A percentile compares a stretch with the other conserved stretches of the same genome.
These are phyloP conservation scores for Pascua guehoae DNA, from an alignment of 1,284 basidiomycete genomes.

Conservation along the genomic window DNA sequence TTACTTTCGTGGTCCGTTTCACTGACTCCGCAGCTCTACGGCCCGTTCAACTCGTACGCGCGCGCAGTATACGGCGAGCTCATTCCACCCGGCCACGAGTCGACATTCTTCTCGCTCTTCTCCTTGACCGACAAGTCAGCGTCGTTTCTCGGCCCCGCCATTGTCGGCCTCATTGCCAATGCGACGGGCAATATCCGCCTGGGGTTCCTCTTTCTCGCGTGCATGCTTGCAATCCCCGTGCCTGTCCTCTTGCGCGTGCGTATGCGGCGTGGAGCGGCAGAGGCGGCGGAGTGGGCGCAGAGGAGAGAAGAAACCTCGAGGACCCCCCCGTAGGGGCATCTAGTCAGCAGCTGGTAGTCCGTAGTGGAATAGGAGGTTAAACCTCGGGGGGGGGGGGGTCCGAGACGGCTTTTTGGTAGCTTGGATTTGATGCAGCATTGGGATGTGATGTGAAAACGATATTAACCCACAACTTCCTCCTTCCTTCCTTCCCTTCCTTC, in stretches of 20 bases:
- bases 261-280: slow-evolving; percentile 62
- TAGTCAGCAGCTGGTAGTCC: too few relatives aligned
- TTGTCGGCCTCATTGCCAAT: slow-evolving; percentile 81
- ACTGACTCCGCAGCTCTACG: slow-evolving; percentile 35
- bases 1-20: not conserved
- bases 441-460: too few relatives aligned
- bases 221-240: slow-evolving; percentile 73
- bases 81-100: slow-evolving; percentile 47
- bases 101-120: slow-evolving; percentile 70
- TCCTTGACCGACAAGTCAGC: slow-evolving; percentile 75
- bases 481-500: too few relatives aligned
- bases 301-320: not conserved
- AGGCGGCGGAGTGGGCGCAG: slow-evolving; percentile 50
- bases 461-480: too few relatives aligned
- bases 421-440: too few relatives aligned
- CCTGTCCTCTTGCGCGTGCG: slow-evolving; percentile 70
- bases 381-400: too few relatives aligned
- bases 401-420: too few relatives aligned
- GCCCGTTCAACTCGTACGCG: slow-evolving; percentile 47
- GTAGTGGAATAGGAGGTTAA: too few relatives aligned
- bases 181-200: slow-evolving; percentile 82
- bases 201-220: slow-evolving; percentile 78
- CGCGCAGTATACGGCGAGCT: slow-evolving; percentile 48
- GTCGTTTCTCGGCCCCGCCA: slow-evolving; percentile 81
- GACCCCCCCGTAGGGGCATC: too few relatives aligned